phyloP scores from a whole-genome alignment of 352 stramenopile genomes.

The Ophiocytium majus region DNA sequence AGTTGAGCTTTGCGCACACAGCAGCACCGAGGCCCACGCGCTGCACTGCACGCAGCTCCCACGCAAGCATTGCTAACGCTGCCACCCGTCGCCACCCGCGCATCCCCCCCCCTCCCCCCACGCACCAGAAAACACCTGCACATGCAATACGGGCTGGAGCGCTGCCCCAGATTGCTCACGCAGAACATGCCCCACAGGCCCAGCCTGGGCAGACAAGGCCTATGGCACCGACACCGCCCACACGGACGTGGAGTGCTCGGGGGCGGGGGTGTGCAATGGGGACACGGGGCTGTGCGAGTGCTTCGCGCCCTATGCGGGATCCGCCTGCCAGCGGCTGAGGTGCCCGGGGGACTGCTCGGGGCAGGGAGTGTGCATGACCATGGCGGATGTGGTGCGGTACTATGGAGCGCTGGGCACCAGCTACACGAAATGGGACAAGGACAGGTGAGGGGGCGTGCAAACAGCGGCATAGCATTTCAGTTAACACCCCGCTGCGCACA shows the following conservation, averaged over 20 bases:
- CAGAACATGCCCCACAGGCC: conserved; percentile 64
- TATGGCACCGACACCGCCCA: conserved; percentile 62
- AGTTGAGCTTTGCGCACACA: no score
- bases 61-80: no score
- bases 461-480: no score
- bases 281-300: conserved; percentile 69
- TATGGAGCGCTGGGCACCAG: conserved; percentile 62
- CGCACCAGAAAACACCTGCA: conserved; percentile 60
- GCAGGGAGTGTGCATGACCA: conserved; percentile 51
- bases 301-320: conserved; percentile 71
- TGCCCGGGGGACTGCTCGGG: conserved; percentile 49
- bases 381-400: conserved; percentile 45
- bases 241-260: conserved; percentile 72
- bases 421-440: conserved; percentile 77
- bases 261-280: conserved; percentile 75
- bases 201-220: conserved; percentile 75
- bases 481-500: no score
- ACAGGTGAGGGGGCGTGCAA: conserved; percentile 52
- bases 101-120: no score
- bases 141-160: conserved; percentile 66
- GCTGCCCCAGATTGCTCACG: conserved; percentile 69
- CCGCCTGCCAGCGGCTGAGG: conserved; percentile 66
- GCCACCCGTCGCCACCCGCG: no score
- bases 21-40: no score
- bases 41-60: no score